These are phyloP conservation scores for Sugiyamaella marilandica DNA, from an alignment of 805 yeast species.

Conservation along the genomic window DNA sequence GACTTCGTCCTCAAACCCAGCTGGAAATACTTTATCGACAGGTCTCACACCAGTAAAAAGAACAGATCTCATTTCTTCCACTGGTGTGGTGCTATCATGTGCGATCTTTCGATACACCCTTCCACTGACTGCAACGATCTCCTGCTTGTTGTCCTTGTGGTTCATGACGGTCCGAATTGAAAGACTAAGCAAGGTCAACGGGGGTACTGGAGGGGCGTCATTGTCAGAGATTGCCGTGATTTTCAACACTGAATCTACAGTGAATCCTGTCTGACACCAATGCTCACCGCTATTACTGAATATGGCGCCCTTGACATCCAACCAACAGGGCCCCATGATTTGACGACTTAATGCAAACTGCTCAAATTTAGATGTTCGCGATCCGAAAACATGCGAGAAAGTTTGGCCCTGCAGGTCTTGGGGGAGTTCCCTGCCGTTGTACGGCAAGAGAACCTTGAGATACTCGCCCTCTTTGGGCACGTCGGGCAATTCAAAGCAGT, in stretches of 20 bases:
- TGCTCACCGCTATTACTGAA: slow-evolving; percentile 49
- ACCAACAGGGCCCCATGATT: slow-evolving; percentile 98
- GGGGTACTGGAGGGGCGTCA: slow-evolving; percentile 47
- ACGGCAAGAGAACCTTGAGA: slow-evolving; percentile 73
- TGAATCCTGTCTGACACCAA: slow-evolving; percentile 75
- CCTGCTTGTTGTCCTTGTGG: slow-evolving; percentile 70
- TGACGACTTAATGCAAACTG: slow-evolving; percentile 75
- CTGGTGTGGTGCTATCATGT: slow-evolving; percentile 70
- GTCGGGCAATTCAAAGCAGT: slow-evolving; percentile 81
- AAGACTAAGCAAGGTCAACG: slow-evolving; percentile 66
- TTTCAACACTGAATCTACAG: slow-evolving; percentile 39
- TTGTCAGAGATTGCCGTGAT: slow-evolving; percentile 44
- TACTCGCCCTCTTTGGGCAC: slow-evolving; percentile 79
- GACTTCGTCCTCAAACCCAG: slow-evolving; percentile 56
- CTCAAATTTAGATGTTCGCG: slow-evolving; percentile 70
- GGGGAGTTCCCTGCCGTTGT: slow-evolving; percentile 41
- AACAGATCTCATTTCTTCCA: slow-evolving; percentile 54
- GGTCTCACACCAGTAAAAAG: slow-evolving; percentile 77
- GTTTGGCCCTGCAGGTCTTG: slow-evolving; percentile 60
- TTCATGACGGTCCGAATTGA: slow-evolving; percentile 80
- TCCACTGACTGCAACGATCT: slow-evolving; percentile 75
- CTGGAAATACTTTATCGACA: slow-evolving; percentile 57
- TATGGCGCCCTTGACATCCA: slow-evolving; percentile 62
- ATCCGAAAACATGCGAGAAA: slow-evolving; percentile 75
- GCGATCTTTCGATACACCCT: slow-evolving; percentile 66